Evolutionary conservation across 495 filamentous ascomycete species (phyloP).

Genomic region (Paragyromitra xinjiangensis): DNA sequence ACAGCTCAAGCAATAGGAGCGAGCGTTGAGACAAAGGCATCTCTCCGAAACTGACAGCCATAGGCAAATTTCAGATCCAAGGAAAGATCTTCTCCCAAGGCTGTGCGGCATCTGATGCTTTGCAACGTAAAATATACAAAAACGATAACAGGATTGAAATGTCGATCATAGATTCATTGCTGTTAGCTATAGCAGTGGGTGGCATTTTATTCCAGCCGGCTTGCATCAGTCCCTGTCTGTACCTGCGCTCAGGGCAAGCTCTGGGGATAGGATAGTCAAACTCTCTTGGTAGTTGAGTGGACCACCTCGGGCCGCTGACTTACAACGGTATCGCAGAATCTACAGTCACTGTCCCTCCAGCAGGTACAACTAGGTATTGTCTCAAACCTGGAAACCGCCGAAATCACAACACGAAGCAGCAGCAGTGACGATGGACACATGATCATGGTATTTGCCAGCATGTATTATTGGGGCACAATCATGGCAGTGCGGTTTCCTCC

Average conservation of each 20-base stretch:
- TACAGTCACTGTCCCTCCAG: slow-evolving; percentile 6
- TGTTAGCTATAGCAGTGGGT: not conserved
- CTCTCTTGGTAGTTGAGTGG: not conserved
- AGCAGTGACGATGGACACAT: not conserved
- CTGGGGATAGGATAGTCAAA: not conserved
- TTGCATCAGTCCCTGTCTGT: not conserved
- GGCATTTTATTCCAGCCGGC: not conserved
- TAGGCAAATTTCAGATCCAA: slow-evolving; percentile 14
- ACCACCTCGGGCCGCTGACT: slow-evolving; percentile 18
- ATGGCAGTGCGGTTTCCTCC: too few species aligned
- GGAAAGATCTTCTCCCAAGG: not conserved
- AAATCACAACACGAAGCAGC: not conserved
- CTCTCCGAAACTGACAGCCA: slow-evolving; percentile 12
- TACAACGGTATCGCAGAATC: slow-evolving; percentile 22
- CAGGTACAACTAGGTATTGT: not conserved
- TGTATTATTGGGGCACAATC: too few species aligned
- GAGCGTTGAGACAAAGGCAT: slow-evolving; percentile 30
- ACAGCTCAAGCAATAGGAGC: slow-evolving; percentile 6
- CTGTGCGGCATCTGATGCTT: not conserved
- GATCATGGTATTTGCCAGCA: not conserved
- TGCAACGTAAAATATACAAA: not conserved
- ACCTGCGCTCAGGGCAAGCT: slow-evolving; percentile 26
- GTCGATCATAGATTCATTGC: not conserved
- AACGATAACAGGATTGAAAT: not conserved
- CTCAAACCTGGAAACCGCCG: not conserved